phyloP scores from a whole-genome alignment of 257 asterid genomes.

The Forsythia viridissima region DNA sequence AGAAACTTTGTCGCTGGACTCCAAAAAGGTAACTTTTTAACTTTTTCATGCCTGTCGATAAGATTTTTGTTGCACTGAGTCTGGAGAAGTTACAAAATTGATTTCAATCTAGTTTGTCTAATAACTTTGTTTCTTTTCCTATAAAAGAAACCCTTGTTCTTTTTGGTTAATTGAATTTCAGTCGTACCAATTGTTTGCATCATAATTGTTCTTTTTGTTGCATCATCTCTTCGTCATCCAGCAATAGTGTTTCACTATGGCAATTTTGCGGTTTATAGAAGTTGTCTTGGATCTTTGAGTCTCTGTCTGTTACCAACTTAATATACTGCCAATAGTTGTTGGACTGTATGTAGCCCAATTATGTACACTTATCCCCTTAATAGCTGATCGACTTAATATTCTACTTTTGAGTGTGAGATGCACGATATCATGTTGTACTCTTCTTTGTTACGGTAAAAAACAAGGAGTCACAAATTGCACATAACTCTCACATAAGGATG shows the following conservation, averaged over 20 bases:
- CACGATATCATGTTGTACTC: background rate
- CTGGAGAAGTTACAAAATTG: background rate
- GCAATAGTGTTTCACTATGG: background rate
- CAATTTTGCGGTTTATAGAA: background rate
- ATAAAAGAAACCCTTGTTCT: background rate
- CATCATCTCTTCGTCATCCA: background rate
- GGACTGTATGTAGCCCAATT: background rate
- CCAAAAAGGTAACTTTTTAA: constrained; percentile 49
- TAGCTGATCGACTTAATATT: too few species aligned
- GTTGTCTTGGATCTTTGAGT: background rate
- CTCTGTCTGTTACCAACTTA: background rate
- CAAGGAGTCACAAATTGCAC: background rate
- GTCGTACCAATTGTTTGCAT: background rate
- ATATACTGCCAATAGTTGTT: background rate
- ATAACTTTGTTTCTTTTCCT: background rate
- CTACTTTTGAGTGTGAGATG: background rate
- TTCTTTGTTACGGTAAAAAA: background rate
- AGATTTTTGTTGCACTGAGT: background rate
- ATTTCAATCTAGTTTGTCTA: constrained; percentile 5
- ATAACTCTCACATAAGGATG: background rate
- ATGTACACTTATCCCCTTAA: background rate
- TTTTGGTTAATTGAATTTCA: background rate
- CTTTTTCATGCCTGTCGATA: constrained; percentile 11
- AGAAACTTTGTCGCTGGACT: constrained; percentile 43
- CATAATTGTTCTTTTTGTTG: too few species aligned